Evolutionary conservation across 2,329 filamentous ascomycete genomes (phyloP).

Genomic region (Hirsutella rhossiliensis): DNA sequence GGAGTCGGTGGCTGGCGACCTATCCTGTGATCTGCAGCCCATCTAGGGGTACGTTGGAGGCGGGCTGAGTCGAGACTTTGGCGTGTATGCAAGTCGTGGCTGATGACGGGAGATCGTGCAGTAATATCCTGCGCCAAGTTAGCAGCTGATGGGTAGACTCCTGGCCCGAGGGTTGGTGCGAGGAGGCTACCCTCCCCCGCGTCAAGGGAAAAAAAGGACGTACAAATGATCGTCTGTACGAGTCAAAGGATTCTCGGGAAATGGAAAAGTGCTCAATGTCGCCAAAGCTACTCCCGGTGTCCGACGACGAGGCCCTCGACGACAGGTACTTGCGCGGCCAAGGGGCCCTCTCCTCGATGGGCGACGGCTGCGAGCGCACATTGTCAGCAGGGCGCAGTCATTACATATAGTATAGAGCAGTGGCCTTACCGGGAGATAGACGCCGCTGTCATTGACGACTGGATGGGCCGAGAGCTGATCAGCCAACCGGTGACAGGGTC

Average conservation of each 20-base stretch:
- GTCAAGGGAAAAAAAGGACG: too few species aligned
- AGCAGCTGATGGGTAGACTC: not conserved
- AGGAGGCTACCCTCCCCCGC: too few species aligned
- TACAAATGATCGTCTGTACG: slow-evolving; percentile 91
- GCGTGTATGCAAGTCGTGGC: slow-evolving; percentile 49
- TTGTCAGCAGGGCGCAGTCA: not conserved
- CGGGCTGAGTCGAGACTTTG: slow-evolving; percentile 71
- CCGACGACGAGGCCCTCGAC: slow-evolving; percentile 40
- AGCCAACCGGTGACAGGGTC: slow-evolving; percentile 9
- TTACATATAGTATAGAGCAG: not conserved
- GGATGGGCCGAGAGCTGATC: slow-evolving; percentile 11
- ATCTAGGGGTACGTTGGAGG: slow-evolving; percentile 48
- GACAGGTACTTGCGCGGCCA: slow-evolving; percentile 51
- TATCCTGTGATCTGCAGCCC: slow-evolving; percentile 45
- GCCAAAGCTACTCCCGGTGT: slow-evolving; percentile 50
- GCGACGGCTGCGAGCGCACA: slow-evolving; percentile 54
- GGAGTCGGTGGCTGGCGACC: slow-evolving; percentile 51
- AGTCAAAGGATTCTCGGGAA: slow-evolving; percentile 93
- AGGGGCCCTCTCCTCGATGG: slow-evolving; percentile 69
- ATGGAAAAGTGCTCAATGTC: slow-evolving; percentile 93
- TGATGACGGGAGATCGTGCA: slow-evolving; percentile 64
- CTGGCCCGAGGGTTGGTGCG: not conserved
- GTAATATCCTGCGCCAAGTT: slow-evolving; percentile 64
- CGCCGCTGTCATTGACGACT: slow-evolving; percentile 94
- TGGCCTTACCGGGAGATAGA: slow-evolving; percentile 72